Conservation (phyloP, 768 basidiomycete genomes). For the Sporobolomyces roseus region DNA sequence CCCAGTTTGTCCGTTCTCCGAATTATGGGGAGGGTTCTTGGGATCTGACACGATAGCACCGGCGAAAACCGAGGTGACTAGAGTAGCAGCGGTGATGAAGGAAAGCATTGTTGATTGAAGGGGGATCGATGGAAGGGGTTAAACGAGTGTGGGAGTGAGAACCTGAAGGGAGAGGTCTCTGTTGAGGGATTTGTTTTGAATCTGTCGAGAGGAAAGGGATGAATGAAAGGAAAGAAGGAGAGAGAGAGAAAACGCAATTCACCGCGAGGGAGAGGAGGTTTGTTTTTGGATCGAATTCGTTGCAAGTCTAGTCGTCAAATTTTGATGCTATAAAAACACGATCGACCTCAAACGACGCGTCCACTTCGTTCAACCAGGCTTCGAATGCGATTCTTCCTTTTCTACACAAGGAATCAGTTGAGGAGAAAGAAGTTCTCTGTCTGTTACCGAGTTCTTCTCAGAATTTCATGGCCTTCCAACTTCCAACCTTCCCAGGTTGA, state of each 20-base stretch:
- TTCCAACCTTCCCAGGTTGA: too few species aligned
- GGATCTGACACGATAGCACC: constrained; percentile 30
- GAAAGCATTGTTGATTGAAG: not conserved
- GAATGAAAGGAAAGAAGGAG: not conserved
- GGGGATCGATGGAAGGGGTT: not conserved
- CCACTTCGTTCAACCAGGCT: too few species aligned
- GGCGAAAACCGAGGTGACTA: not conserved
- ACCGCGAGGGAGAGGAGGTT: too few species aligned
- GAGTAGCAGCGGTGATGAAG: constrained; percentile 4
- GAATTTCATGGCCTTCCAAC: too few species aligned
- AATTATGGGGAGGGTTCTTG: constrained; percentile 35
- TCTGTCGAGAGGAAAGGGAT: not conserved
- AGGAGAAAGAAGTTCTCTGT: too few species aligned
- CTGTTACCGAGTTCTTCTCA: too few species aligned
- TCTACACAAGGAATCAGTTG: too few species aligned
- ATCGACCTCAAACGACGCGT: too few species aligned
- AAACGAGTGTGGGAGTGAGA: constrained; percentile 3
- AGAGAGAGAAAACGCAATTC: not conserved
- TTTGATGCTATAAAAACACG: too few species aligned
- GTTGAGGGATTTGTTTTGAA: not conserved
- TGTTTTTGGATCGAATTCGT: too few species aligned
- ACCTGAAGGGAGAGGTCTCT: not conserved
- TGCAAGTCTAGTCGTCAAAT: too few species aligned
- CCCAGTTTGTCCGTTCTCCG: constrained; percentile 40
- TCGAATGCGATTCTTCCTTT: too few species aligned